A percentile compares a stretch with the other conserved stretches of the same genome.
phyloP scores from a whole-genome alignment of 148 eudicot genomes.

The Rhododendron kiyosumense region DNA sequence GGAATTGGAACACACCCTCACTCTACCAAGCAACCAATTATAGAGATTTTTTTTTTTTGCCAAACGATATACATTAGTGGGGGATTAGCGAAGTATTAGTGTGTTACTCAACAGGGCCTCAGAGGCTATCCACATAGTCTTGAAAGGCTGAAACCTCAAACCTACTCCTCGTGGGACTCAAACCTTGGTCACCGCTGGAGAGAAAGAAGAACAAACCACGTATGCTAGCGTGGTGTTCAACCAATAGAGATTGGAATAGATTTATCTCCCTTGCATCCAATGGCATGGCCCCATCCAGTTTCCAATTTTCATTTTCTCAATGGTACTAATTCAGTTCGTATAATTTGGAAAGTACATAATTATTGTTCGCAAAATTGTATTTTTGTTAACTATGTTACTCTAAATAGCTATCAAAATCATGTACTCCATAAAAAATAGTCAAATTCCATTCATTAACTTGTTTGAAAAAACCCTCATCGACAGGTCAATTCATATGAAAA shows the following conservation, averaged over 20 bases:
- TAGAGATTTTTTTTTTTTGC: neutral
- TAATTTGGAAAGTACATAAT: neutral
- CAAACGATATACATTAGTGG: too few relatives aligned
- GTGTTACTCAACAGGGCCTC: too few relatives aligned
- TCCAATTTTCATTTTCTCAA: neutral
- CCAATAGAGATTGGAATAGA: neutral
- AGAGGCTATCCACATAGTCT: too few relatives aligned
- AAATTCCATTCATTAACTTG: too few relatives aligned
- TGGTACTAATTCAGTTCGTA: neutral
- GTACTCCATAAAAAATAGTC: neutral
- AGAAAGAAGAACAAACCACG: too few relatives aligned
- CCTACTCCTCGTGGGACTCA: accelerated
- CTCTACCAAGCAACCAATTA: neutral
- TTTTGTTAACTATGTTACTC: too few relatives aligned
- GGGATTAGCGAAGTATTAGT: too few relatives aligned
- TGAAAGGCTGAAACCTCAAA: too few relatives aligned
- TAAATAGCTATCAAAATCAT: neutral
- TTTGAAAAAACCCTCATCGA: too few relatives aligned
- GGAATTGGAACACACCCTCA: too few relatives aligned
- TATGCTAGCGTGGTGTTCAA: too few relatives aligned
- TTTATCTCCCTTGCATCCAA: neutral
- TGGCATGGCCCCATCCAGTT: neutral
- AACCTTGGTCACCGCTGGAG: too few relatives aligned
- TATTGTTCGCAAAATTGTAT: neutral
- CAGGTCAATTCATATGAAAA: neutral